Percentiles rank a stretch among this genome's conserved stretches.
Evolutionary conservation across 257 asterid species (phyloP).

Genomic region (Solanum medicagineum): DNA sequence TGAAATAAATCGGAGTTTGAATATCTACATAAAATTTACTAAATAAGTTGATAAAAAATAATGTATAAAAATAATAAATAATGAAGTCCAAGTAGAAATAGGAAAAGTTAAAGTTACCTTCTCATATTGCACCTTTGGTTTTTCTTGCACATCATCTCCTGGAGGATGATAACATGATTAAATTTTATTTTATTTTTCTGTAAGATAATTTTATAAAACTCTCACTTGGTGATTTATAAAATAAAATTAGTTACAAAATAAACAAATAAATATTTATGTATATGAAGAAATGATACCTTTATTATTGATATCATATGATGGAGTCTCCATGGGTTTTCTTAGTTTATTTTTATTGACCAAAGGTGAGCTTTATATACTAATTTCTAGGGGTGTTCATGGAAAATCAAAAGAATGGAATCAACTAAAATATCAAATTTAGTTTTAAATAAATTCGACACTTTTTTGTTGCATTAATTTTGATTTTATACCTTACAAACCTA

Average conservation of each 20-base stretch:
- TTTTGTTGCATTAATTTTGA: background rate
- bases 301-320: background rate
- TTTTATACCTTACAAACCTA: no score
- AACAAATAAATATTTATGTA: background rate
- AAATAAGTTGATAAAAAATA: background rate
- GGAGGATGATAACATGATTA: background rate
- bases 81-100: background rate
- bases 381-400: background rate
- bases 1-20: background rate
- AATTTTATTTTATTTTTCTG: background rate
- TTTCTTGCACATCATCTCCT: background rate
- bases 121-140: background rate
- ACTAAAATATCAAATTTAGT: background rate
- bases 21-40: background rate
- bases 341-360: background rate
- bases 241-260: background rate
- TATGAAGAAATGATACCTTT: background rate
- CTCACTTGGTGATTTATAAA: background rate
- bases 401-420: background rate
- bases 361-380: background rate
- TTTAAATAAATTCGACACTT: background rate
- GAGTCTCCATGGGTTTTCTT: background rate
- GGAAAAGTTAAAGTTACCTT: background rate
- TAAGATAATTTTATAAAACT: background rate
- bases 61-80: background rate